Percentiles rank a stretch among this genome's conserved stretches.
phyloP scores from a whole-genome alignment of 306 rosid species.

The Ochetophila trinervis region DNA sequence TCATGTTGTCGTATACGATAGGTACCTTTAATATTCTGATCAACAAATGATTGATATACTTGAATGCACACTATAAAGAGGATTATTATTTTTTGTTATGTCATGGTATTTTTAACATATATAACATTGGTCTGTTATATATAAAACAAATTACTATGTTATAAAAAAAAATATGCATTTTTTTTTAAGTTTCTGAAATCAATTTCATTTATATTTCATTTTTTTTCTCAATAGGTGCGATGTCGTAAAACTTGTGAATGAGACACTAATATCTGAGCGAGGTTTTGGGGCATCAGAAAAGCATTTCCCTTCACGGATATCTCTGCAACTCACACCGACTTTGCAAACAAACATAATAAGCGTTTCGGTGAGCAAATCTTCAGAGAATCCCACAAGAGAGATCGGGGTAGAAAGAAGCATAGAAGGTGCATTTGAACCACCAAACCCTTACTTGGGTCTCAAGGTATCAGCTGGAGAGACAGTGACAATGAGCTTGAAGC shows the following conservation, averaged over 20 bases:
- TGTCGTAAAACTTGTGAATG: slow-evolving; percentile 59
- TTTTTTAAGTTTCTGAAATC: too few relatives aligned
- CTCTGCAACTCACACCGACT: slow-evolving; percentile 70
- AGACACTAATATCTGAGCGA: slow-evolving; percentile 54
- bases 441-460: slow-evolving; percentile 52
- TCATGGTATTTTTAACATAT: too few relatives aligned
- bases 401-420: slow-evolving; percentile 52
- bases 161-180: too few relatives aligned
- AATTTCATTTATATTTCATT: too few relatives aligned
- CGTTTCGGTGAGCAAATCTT: slow-evolving; percentile 78
- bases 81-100: too few relatives aligned
- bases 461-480: slow-evolving; percentile 65
- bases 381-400: slow-evolving; percentile 71
- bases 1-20: too few relatives aligned
- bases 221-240: slow-evolving; percentile 51
- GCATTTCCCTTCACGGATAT: slow-evolving; percentile 82
- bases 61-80: too few relatives aligned
- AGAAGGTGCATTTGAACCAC: slow-evolving; percentile 72
- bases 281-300: slow-evolving; percentile 76
- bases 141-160: too few relatives aligned
- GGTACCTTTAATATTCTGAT: too few relatives aligned
- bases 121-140: too few relatives aligned
- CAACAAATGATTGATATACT: too few relatives aligned
- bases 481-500: slow-evolving; percentile 54
- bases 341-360: slow-evolving; percentile 55